Evolutionary conservation across 768 basidiomycete genomes (phyloP), one percentile per base, ranked within the genome.

Genomic region (Boletellus sp.): DNA sequence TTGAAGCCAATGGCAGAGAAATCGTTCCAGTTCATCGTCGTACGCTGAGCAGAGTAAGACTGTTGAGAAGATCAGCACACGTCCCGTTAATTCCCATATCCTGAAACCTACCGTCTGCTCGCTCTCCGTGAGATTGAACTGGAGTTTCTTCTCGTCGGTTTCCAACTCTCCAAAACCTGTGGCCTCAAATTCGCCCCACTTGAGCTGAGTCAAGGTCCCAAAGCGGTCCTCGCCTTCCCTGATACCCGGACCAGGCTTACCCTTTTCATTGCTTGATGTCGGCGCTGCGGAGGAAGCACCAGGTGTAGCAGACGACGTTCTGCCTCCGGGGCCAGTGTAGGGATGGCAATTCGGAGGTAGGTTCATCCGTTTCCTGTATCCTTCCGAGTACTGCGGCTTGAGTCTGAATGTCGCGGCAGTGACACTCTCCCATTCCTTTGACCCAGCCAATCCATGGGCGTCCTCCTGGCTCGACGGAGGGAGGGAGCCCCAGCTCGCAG

Each of bases 41-140:
- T 71, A 28, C 94, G 87, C 63, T 94, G 93, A 36, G 81, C 74
- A 2, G 80, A 56, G 46, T 78, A 80, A 62, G 81, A 75, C 87
- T 90, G 59, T 34, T 28, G 5, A 37, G 23, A 36, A 17, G 19
- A 3, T 58, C n/a, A 63, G 59, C 37, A 45, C 41, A 19, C 22
- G 45, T 34, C 38, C 47, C 16, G 24, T 26, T 8, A 28, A 13
- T 22, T 32, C 45, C 48, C 17, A 22, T 32, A 37, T 42, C 28
- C 36, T 3, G 24, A 12, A 13, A 52, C 74, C 54, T 47, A 80
- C 82, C 64, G 74, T 77, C 53, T 90, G 76, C 22, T 94, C 94
- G 48, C 84, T 78, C 70, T 98, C 96, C 0, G 85, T 94, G 54
- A 97, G 67, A 66, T 98, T 94, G 67, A 99, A 98, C 62, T 92